phyloP scores from a whole-genome alignment of 371 early-diverging fungal genomes.

The Apophysomyces trapeziformis region DNA sequence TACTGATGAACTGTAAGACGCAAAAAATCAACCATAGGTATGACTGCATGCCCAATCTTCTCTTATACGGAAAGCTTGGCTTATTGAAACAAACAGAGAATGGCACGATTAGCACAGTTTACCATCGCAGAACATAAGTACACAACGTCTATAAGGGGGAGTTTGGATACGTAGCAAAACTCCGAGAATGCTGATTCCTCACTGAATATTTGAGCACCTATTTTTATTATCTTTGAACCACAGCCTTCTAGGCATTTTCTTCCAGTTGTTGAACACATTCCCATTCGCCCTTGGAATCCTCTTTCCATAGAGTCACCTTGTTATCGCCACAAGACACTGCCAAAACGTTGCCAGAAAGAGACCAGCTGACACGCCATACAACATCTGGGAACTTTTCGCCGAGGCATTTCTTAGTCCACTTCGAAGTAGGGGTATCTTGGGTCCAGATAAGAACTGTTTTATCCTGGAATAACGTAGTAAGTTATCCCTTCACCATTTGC shows the following conservation, averaged over 20 bases:
- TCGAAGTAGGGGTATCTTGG: constrained; percentile 71
- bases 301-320: constrained; percentile 95
- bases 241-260: constrained; percentile 54
- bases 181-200: too few species aligned
- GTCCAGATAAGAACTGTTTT: constrained; percentile 96
- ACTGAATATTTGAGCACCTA: too few species aligned
- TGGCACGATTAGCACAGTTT: too few species aligned
- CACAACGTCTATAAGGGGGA: too few species aligned
- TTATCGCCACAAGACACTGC: constrained; percentile 97
- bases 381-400: constrained; percentile 93
- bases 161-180: too few species aligned
- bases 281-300: constrained; percentile 92
- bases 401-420: constrained; percentile 79
- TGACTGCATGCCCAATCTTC: too few species aligned
- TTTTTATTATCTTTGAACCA: too few species aligned
- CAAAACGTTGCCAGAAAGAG: constrained; percentile 90
- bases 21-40: too few species aligned
- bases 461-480: constrained; percentile 57
- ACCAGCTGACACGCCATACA: constrained; percentile 98
- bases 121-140: too few species aligned
- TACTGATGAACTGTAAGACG: too few species aligned
- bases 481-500: not conserved
- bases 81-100: too few species aligned
- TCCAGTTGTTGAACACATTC: constrained; percentile 79
- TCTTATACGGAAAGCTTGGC: too few species aligned